Evolutionary conservation across 2,329 filamentous ascomycete genomes (phyloP).

Genomic region (Akanthomyces dipterigenus): DNA sequence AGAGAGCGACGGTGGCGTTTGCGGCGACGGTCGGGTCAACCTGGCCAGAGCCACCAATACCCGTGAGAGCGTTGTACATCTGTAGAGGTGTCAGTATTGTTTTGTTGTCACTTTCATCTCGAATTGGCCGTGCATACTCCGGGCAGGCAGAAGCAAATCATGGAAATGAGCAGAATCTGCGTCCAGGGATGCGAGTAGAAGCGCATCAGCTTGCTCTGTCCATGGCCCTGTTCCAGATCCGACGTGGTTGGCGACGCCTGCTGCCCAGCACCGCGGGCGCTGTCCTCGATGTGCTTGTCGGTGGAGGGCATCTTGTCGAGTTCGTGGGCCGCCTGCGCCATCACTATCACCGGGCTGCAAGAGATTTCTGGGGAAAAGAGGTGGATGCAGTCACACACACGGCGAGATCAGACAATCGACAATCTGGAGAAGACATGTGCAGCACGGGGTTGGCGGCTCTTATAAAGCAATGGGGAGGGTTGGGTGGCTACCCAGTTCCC

Average conservation of each 20-base stretch:
- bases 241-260: neutral
- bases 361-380: neutral
- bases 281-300: conserved; percentile 10
- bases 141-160: conserved; percentile 43
- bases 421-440: neutral
- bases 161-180: conserved; percentile 40
- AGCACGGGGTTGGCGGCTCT: neutral
- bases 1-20: conserved; percentile 38
- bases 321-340: conserved; percentile 22
- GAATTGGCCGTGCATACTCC: conserved; percentile 24
- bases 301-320: conserved; percentile 17
- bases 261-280: neutral
- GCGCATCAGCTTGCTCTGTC: conserved; percentile 17
- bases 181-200: conserved; percentile 39
- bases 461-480: neutral
- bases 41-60: conserved; percentile 39
- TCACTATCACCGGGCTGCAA: conserved; percentile 6
- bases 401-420: neutral
- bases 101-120: neutral
- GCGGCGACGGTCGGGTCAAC: conserved; percentile 38
- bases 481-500: too few relatives aligned
- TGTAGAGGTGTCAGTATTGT: conserved; percentile 13
- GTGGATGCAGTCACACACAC: neutral
- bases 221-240: conserved; percentile 5
- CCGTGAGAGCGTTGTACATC: conserved; percentile 42